Percentiles rank a stretch among this genome's conserved stretches.
These are phyloP conservation scores for Magnaporthiopsis rhizophila DNA, from an alignment of 2,329 filamentous ascomycete genomes.

Conservation along the genomic window DNA sequence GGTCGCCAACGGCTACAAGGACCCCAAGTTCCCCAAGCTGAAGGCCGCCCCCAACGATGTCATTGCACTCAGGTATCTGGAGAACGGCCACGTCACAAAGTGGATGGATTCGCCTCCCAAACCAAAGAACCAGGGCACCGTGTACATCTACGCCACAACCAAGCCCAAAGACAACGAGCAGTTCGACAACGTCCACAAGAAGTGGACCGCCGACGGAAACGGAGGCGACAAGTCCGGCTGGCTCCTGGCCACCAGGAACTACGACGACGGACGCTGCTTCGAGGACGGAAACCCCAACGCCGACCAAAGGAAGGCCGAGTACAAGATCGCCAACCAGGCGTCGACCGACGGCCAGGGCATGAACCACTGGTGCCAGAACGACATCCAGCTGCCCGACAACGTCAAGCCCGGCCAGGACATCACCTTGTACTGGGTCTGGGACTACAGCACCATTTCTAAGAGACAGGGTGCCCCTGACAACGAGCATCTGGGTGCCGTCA, in stretches of 20 bases:
- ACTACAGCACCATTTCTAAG: conserved; percentile 63
- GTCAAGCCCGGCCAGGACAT: conserved; percentile 56
- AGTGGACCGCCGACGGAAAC: conserved; percentile 72
- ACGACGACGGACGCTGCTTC: conserved; percentile 86
- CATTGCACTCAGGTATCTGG: conserved; percentile 60
- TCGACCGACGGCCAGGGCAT: conserved; percentile 43
- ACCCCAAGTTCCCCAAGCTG: conserved; percentile 54
- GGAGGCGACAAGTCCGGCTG: conserved; percentile 73
- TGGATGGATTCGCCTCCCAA: conserved; percentile 49
- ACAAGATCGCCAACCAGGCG: conserved; percentile 30
- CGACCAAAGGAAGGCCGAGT: conserved; percentile 42
- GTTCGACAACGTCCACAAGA: conserved; percentile 58
- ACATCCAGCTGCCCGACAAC: conserved; percentile 65
- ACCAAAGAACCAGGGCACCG: conserved; percentile 58
- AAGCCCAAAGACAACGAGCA: conserved; percentile 32
- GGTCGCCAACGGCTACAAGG: conserved; percentile 35
- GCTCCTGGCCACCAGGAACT: conserved; percentile 71
- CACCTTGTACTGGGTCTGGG: conserved; percentile 94
- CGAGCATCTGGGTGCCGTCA: conserved; percentile 25
- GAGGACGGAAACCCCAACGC: conserved; percentile 62
- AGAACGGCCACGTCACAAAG: conserved; percentile 68
- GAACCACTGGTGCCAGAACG: conserved; percentile 72
- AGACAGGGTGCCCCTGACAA: conserved; percentile 18
- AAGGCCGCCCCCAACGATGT: conserved; percentile 50
- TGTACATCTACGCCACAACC: conserved; percentile 67